These are phyloP conservation scores for Suillus placidus DNA, from an alignment of 768 basidiomycete species.

Conservation along the genomic window DNA sequence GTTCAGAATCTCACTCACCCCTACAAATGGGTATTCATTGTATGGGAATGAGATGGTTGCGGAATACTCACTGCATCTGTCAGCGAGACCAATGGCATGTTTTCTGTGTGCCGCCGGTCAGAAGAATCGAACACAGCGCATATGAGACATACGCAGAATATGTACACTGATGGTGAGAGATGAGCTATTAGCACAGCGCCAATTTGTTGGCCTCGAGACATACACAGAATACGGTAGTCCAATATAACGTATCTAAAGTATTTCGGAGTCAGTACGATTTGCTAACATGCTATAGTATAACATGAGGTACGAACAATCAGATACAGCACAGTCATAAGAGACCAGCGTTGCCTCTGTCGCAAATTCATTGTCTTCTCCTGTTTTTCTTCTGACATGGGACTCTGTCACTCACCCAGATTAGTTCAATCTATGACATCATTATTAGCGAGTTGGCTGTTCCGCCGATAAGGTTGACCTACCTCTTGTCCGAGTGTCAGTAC, in stretches of 20 bases:
- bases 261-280: background rate
- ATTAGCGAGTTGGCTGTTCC: background rate
- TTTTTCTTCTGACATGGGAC: background rate
- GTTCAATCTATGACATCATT: background rate
- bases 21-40: background rate
- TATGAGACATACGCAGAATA: background rate
- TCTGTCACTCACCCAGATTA: background rate
- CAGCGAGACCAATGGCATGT: background rate
- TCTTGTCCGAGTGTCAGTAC: background rate
- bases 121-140: background rate
- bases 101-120: background rate
- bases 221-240: background rate
- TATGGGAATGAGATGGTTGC: background rate
- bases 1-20: background rate
- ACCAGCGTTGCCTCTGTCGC: background rate
- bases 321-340: background rate
- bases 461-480: background rate
- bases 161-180: background rate
- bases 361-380: background rate
- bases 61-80: background rate
- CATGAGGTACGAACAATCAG: background rate
- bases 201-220: background rate
- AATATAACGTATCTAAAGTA: background rate
- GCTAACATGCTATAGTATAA: background rate
- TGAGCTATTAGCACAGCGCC: background rate